phyloP scores from a whole-genome alignment of 23 red algal species.

The Gracilaria gracilis region DNA sequence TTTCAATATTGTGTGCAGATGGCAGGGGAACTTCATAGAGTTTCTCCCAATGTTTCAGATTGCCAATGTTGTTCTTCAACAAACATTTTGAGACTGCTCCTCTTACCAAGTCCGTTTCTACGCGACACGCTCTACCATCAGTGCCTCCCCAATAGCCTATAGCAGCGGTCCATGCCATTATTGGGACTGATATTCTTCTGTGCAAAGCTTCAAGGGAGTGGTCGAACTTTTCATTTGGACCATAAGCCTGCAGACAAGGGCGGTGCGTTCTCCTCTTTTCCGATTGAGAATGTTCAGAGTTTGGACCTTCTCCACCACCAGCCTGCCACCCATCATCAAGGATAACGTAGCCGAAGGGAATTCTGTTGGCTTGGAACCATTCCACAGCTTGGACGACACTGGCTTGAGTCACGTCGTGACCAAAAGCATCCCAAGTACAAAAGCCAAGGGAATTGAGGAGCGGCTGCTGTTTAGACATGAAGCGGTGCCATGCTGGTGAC shows the following conservation, averaged over 20 bases:
- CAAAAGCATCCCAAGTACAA: conserved; percentile 76
- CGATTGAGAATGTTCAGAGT: conserved; percentile 35
- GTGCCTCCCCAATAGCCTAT: conserved; percentile 80
- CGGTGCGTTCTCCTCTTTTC: not conserved
- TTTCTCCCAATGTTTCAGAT: conserved; percentile 52
- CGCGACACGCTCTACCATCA: conserved; percentile 18
- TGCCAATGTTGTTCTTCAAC: conserved; percentile 31
- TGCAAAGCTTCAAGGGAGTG: not conserved
- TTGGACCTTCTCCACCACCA: conserved; percentile 17
- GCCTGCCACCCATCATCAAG: conserved; percentile 84
- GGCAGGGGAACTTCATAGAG: conserved; percentile 33
- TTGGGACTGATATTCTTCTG: not conserved
- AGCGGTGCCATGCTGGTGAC: not conserved
- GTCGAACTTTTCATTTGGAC: conserved; percentile 67
- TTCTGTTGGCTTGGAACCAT: not conserved
- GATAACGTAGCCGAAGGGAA: conserved; percentile 60
- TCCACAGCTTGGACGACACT: conserved; percentile 8
- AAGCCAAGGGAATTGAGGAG: conserved; percentile 40
- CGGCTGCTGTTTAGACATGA: not conserved
- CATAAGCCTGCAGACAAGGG: conserved; percentile 24
- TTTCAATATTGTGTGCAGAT: conserved; percentile 2
- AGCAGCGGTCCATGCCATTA: conserved; percentile 58
- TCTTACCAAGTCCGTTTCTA: conserved; percentile 28
- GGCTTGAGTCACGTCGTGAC: conserved; percentile 10
- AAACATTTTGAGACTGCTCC: conserved; percentile 50